Conservation (phyloP, 2,329 filamentous ascomycete species). For the Pseudogymnoascus sp. region DNA sequence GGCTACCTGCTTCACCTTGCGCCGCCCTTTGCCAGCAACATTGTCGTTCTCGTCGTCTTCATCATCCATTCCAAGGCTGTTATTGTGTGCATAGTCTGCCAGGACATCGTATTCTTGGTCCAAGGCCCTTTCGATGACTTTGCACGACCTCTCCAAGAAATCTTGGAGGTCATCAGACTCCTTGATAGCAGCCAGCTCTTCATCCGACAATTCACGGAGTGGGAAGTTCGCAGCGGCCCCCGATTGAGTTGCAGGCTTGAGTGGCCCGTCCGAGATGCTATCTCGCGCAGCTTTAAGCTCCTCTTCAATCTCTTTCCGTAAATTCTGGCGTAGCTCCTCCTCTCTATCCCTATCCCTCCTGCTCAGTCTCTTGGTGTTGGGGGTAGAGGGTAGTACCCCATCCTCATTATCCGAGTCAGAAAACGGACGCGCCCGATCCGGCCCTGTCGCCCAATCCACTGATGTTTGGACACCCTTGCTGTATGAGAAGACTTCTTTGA, state of each 20-base stretch:
- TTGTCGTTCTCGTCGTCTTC: slow-evolving; percentile 73
- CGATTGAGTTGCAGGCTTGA: slow-evolving; percentile 39
- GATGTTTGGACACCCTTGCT: slow-evolving; percentile 94
- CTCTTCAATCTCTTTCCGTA: slow-evolving; percentile 85
- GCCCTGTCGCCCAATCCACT: slow-evolving; percentile 57
- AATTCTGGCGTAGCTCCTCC: slow-evolving; percentile 77
- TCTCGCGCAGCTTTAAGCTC: slow-evolving; percentile 70
- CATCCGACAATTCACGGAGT: slow-evolving; percentile 66
- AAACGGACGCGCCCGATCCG: slow-evolving; percentile 44
- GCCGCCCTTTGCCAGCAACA: slow-evolving; percentile 59
- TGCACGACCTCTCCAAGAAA: slow-evolving; percentile 91
- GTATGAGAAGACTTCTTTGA: slow-evolving; percentile 85
- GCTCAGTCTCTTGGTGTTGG: slow-evolving; percentile 63
- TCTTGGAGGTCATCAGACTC: slow-evolving; percentile 89
- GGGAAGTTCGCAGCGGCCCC: slow-evolving; percentile 55
- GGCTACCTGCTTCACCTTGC: slow-evolving; percentile 75
- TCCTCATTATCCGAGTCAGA: slow-evolving; percentile 56
- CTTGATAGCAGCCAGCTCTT: slow-evolving; percentile 85
- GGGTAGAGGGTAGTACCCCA: slow-evolving; percentile 44
- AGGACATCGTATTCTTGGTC: slow-evolving; percentile 96
- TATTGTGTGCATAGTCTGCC: slow-evolving; percentile 83
- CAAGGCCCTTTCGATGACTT: slow-evolving; percentile 90
- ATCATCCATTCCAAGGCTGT: slow-evolving; percentile 62
- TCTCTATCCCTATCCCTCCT: slow-evolving; percentile 73
- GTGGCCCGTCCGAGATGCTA: slow-evolving; percentile 43